Conservation (phyloP, 2,329 filamentous ascomycete genomes). For the Sphaerulina vaccinii region DNA sequence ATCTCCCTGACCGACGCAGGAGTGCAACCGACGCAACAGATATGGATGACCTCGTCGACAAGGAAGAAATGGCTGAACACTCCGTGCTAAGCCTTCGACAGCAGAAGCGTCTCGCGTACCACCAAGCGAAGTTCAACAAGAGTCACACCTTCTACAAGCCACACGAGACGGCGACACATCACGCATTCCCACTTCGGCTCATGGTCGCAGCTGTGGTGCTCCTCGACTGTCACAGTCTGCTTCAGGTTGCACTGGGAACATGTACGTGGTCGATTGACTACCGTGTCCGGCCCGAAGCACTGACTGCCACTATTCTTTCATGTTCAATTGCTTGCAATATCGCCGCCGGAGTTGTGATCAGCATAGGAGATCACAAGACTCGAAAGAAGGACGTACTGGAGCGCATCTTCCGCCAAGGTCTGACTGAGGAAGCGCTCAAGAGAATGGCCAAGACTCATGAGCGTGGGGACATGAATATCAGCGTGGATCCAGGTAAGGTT, state of each 20-base stretch:
- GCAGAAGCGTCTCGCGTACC: constrained; percentile 69
- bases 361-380: constrained; percentile 70
- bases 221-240: constrained; percentile 73
- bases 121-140: constrained; percentile 75
- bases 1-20: constrained; percentile 54
- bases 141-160: constrained; percentile 89
- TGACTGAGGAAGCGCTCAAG: constrained; percentile 66
- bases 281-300: constrained; percentile 63
- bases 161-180: constrained; percentile 78
- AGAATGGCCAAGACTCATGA: constrained; percentile 39
- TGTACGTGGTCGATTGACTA: constrained; percentile 78
- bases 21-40: constrained; percentile 25
- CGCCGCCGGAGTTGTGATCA: constrained; percentile 72
- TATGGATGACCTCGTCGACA: constrained; percentile 43
- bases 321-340: constrained; percentile 77
- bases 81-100: constrained; percentile 65
- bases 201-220: constrained; percentile 76
- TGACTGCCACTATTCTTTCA: constrained; percentile 79
- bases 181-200: constrained; percentile 71
- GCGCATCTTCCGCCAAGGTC: constrained; percentile 70
- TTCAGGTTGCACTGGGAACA: constrained; percentile 76
- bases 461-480: constrained; percentile 21
- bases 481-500: constrained; percentile 20
- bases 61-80: constrained; percentile 51
- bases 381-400: constrained; percentile 84